Conservation (phyloP, 352 stramenopile genomes). For the Pythium diclinum region DNA sequence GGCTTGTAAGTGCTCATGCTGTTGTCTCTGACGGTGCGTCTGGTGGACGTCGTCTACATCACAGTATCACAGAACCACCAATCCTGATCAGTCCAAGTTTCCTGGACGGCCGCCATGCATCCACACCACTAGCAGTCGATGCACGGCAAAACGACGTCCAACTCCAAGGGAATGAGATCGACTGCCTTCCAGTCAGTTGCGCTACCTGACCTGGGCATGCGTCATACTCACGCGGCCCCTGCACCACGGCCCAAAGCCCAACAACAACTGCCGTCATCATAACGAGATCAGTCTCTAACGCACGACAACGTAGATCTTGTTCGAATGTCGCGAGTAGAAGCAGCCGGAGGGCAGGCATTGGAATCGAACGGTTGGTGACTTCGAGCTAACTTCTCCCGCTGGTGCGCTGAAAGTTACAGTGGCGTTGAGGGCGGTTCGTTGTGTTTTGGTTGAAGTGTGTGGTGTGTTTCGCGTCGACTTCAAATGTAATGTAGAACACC, state of each 20-base stretch:
- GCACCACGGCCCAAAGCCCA: constrained; percentile 21
- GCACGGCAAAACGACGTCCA: constrained; percentile 9
- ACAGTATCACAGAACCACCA: constrained; percentile 28
- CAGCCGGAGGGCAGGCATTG: too few relatives aligned
- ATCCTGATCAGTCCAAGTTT: constrained; percentile 11
- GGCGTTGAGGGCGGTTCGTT: too few relatives aligned
- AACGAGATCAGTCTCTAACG: constrained; percentile 26
- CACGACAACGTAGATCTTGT: too few relatives aligned
- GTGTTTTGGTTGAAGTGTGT: too few relatives aligned
- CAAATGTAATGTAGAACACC: too few relatives aligned
- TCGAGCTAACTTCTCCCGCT: too few relatives aligned
- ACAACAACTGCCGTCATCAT: constrained; percentile 22
- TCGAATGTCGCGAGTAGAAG: too few relatives aligned
- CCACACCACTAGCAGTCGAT: constrained; percentile 25
- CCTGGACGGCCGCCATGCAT: constrained; percentile 20
- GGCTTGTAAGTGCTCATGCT: constrained; percentile 79
- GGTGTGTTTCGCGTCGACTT: too few relatives aligned
- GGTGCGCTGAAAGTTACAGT: too few relatives aligned
- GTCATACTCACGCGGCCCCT: constrained; percentile 22
- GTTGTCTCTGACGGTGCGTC: constrained; percentile 77
- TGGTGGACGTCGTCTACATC: constrained; percentile 85
- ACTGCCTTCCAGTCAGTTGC: constrained; percentile 17
- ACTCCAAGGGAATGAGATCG: constrained; percentile 8
- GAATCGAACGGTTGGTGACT: too few relatives aligned
- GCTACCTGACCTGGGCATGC: constrained; percentile 16